Conservation (phyloP, 1,284 basidiomycete species). For the Agroathelia rolfsii region DNA sequence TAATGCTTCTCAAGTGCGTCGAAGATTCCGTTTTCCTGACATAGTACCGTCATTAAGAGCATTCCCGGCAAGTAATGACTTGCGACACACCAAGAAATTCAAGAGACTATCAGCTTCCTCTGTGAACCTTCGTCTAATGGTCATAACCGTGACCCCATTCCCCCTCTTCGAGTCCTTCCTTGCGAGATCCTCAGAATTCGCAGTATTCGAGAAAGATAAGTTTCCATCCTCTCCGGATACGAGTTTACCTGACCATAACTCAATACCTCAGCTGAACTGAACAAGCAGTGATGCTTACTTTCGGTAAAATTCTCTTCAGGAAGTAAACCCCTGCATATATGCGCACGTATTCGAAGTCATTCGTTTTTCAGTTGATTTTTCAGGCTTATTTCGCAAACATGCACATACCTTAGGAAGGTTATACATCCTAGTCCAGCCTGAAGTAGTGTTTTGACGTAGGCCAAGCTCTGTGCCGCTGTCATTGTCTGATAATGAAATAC, state of each 20-base stretch:
- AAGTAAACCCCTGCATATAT: slow-evolving; percentile 47
- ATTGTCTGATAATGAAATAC: slow-evolving; percentile 25
- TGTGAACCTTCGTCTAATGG: slow-evolving; percentile 63
- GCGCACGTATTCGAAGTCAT: slow-evolving; percentile 5
- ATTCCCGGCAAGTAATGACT: too few relatives aligned
- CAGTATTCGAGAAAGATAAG: slow-evolving; percentile 4
- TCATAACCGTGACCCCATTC: slow-evolving; percentile 36
- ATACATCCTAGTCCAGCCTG: slow-evolving; percentile 69
- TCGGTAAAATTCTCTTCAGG: slow-evolving; percentile 75
- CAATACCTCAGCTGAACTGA: slow-evolving; percentile 13
- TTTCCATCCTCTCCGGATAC: slow-evolving; percentile 8
- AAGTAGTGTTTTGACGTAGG: slow-evolving; percentile 60
- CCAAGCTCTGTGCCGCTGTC: slow-evolving; percentile 51
- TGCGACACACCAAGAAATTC: slow-evolving; percentile 55
- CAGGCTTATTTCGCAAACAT: slow-evolving; percentile 14
- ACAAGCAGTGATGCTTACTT: slow-evolving; percentile 31
- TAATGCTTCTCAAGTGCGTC: slow-evolving; percentile 71
- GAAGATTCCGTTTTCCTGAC: slow-evolving; percentile 70
- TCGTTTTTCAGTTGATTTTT: slow-evolving; percentile 14
- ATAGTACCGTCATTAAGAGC: slow-evolving; percentile 10
- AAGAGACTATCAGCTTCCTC: slow-evolving; percentile 72
- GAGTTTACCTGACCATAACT: slow-evolving; percentile 13
- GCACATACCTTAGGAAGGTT: slow-evolving; percentile 54
- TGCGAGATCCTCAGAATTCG: slow-evolving; percentile 17
- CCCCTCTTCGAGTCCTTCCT: slow-evolving; percentile 7